Evolutionary conservation across 2,329 filamentous ascomycete genomes (phyloP), one percentile per base, ranked within the genome.

Genomic region (Trematosphaeria pertusa): DNA sequence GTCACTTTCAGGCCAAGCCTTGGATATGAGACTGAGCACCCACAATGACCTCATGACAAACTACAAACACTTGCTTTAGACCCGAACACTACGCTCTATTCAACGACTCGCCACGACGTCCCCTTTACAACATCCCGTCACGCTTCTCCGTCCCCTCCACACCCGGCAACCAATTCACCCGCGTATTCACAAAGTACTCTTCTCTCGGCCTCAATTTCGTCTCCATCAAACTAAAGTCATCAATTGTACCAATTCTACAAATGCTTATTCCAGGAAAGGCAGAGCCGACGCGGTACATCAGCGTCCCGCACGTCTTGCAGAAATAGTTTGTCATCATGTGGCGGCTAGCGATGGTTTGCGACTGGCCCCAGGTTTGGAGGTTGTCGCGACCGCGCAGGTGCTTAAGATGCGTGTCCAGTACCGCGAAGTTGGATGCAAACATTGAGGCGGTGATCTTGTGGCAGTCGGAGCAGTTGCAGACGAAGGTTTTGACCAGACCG

Each of bases 381-480:
- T 75, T 77, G 0, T 80, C 77, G 0, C 65, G 65, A 2, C 81
- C 81, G 5, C 81, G 78, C 0, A 81, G 10, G 52, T 82, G 77
- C 34, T 58, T 73, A 0, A 84, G 58, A 48, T 78, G 48, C 0
- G 62, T 59, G 60, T 82, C 73, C 8, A 50, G 46, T 15, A 84
- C 61, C 36, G 70, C 72, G 55, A 86, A 82, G 64, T 81, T 83
- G 31, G 79, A 78, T 1, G 80, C 76, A 64, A 83, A 84, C 79
- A 84, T 83, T 0, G 81, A 82, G 0, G 82, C 81, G 0, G 80
- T 85, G 47, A 86, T 73, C 57, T 87, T 87, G 58, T 74, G 81
- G 67, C 82, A 86, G 67, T 87, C 83, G 24, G 70, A 62, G 62
- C 84, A 87, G 70, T 87, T 75, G 67, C 83, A 87, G 50, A 86